Evolutionary conservation across 331 rosid genomes (phyloP).

Genomic region (Quercus tomentella): DNA sequence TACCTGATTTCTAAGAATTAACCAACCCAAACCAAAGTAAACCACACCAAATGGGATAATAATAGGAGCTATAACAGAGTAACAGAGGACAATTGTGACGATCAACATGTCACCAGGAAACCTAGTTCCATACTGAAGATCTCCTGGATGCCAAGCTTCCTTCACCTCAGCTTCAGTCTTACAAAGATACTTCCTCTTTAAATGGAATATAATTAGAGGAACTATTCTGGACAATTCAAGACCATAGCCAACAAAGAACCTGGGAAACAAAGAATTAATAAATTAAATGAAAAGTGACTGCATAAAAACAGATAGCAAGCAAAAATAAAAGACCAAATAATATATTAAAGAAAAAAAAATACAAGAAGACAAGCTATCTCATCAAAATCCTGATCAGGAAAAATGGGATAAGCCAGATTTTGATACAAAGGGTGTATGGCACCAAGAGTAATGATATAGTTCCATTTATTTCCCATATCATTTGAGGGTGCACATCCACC

Average conservation of each 20-base stretch:
- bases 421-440: no score
- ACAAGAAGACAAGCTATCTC: no score
- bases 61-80: slow-evolving; percentile 82
- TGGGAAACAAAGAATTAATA: slow-evolving; percentile 16
- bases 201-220: slow-evolving; percentile 81
- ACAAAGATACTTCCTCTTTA: slow-evolving; percentile 78
- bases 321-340: no score
- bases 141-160: slow-evolving; percentile 88
- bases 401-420: no score
- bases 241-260: slow-evolving; percentile 87
- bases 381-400: no score
- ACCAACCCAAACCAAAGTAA: slow-evolving; percentile 88
- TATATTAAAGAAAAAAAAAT: no score
- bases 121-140: slow-evolving; percentile 77
- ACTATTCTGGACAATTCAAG: slow-evolving; percentile 79
- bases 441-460: no score
- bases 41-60: slow-evolving; percentile 78
- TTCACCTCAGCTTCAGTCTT: slow-evolving; percentile 85
- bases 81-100: slow-evolving; percentile 70
- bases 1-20: slow-evolving; percentile 88
- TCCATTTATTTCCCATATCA: no score
- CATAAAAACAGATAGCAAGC: no score
- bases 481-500: no score
- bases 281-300: background rate
- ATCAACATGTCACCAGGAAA: slow-evolving; percentile 76